Base-by-base conservation (phyloP, 208 protist genomes). In the Angomonas ambiguus region DNA sequence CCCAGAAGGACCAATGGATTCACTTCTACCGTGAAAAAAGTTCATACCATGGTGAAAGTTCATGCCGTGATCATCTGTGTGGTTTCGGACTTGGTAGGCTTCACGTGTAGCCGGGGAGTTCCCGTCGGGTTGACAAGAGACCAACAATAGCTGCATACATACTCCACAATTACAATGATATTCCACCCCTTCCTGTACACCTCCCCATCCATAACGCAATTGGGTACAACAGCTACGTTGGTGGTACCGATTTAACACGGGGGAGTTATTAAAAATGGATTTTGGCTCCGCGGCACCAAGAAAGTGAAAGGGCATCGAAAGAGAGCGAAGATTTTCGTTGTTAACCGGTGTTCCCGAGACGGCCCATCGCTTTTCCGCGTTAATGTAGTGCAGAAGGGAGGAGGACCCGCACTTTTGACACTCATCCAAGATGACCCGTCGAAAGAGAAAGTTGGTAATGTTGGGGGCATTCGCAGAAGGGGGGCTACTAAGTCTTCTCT, bases 341-440 rank as follows among this genome's bases (percentile, higher is more conserved):
- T 80, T 83, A 33, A 88, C 64, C n/a, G 79, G 79, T 28, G 82
- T 85, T 2, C 82, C 82, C 13, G 82, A 83, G 45, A 85, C 68
- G 2, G 71, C 82, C 82, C 82, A 88, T 16, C 76, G 67, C 0
- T 66, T 65, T 25, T 77, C 71, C 4, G 68, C 78, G 5, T 62
- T 27, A 30, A 88, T 60, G 1, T 76, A 71, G 48, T 75, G 65
- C 30, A 84, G 72, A 8, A 77, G 61, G 11, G 67, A 71, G 0
- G 48, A 67, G 1, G 48, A 6, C 6, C 70, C 60, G 25, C 66
- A 80, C 62, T 85, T 85, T 58, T 88, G 82, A 55, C 65, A 76
- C 65, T 88, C 82, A 53, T 88, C 82, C 22, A 85, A 60, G 18
- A 85, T 69, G 28, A 88, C 62, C 24, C 82, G 82, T 33, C 67